Conservation (phyloP, 352 stramenopile genomes). For the Poterioochromonas sp. region DNA sequence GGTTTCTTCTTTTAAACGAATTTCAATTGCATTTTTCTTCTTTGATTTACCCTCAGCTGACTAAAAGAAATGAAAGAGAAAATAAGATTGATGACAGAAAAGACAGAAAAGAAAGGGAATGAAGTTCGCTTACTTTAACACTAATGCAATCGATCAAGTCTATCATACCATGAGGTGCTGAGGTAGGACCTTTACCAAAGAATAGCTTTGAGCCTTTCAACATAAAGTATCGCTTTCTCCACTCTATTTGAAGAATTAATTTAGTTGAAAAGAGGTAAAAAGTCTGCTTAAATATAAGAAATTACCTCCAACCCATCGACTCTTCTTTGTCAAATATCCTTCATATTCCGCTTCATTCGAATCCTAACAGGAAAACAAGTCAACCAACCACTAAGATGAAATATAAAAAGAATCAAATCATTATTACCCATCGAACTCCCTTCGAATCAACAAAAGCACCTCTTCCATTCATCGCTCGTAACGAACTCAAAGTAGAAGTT, state of each 20-base stretch:
- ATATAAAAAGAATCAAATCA: background rate
- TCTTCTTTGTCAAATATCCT: slow-evolving; percentile 28
- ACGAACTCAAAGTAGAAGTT: too few species aligned
- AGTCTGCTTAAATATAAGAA: background rate
- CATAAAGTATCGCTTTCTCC: slow-evolving; percentile 30
- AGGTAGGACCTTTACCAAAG: background rate
- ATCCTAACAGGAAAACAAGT: slow-evolving; percentile 37
- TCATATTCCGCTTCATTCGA: slow-evolving; percentile 59
- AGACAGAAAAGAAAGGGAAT: too few species aligned
- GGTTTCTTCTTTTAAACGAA: too few species aligned
- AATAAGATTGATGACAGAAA: too few species aligned
- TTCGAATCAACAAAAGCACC: slow-evolving; percentile 52
- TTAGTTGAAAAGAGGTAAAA: background rate
- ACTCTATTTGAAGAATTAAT: slow-evolving; percentile 1
- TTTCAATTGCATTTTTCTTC: too few species aligned
- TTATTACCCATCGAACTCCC: slow-evolving; percentile 62
- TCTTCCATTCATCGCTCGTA: too few species aligned
- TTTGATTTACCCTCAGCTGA: too few species aligned
- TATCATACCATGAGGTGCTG: slow-evolving; percentile 23
- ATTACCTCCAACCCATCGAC: slow-evolving; percentile 20
- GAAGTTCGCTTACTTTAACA: slow-evolving; percentile 29
- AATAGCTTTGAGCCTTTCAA: slow-evolving; percentile 27
- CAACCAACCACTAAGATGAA: background rate
- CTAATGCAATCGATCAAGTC: slow-evolving; percentile 21
- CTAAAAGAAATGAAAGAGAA: too few species aligned